phyloP scores from a whole-genome alignment of 208 protist genomes.

The Leishmania amazonensis region DNA sequence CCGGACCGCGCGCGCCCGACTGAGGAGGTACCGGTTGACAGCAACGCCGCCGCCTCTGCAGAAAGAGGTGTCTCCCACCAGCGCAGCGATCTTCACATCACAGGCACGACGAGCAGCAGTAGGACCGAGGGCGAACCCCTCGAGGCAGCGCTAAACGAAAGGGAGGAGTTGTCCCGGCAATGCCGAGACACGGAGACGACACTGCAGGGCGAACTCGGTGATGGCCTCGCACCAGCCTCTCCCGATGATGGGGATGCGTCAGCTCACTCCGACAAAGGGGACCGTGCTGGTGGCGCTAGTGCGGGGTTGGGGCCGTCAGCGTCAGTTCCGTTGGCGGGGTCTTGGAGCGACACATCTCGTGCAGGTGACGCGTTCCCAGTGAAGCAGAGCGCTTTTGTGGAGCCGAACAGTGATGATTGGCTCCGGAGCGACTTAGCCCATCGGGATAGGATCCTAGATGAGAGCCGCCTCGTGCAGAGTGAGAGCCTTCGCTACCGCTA shows the following conservation, averaged over 20 bases:
- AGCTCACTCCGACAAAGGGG: not conserved
- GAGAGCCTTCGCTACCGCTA: conserved; percentile 54
- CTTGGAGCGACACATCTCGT: not conserved
- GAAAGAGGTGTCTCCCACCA: not conserved
- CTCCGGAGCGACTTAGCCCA: not conserved
- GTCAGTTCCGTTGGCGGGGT: not conserved
- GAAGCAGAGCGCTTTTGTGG: too few species aligned
- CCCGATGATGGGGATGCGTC: not conserved
- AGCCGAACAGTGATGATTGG: not conserved
- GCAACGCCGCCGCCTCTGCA: not conserved
- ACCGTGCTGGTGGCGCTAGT: not conserved
- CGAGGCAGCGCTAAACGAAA: conserved; percentile 2
- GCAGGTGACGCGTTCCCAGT: not conserved
- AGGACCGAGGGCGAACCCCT: not conserved
- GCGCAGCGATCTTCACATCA: not conserved
- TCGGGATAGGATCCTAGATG: conserved; percentile 15
- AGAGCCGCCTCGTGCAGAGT: conserved; percentile 49
- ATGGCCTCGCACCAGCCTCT: not conserved
- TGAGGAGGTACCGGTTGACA: not conserved
- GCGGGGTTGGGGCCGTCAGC: not conserved
- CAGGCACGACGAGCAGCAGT: not conserved
- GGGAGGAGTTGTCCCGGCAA: not conserved
- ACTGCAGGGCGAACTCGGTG: not conserved
- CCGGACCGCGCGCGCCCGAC: not conserved
- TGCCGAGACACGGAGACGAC: conserved; percentile 11